Conservation (phyloP, 108 stramenopile genomes). For the Pseudonitzschia pungens region DNA sequence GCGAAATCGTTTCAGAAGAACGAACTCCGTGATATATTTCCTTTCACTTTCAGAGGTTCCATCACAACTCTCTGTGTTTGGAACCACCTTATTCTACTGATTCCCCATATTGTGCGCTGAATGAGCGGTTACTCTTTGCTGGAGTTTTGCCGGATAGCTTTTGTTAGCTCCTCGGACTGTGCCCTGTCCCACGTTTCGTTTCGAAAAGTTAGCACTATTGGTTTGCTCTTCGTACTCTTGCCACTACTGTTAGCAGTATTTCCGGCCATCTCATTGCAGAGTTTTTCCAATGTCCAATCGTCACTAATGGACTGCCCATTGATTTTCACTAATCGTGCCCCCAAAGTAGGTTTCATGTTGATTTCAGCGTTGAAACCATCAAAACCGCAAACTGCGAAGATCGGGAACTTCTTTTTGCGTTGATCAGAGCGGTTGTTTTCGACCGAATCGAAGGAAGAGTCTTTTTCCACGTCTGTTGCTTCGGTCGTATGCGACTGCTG, state of each 20-base stretch:
- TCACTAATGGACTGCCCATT: conserved; percentile 17
- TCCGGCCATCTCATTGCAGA: conserved; percentile 2
- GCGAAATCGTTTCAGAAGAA: no score
- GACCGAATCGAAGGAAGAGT: background rate
- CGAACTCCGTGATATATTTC: no score
- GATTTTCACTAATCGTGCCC: conserved; percentile 30
- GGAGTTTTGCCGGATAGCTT: conserved; percentile 3
- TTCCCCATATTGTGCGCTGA: background rate
- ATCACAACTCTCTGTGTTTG: no score
- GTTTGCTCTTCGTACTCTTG: background rate
- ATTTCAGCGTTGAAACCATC: conserved; percentile 32
- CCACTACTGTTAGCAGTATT: background rate
- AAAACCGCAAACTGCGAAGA: conserved; percentile 32
- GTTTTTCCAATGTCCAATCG: conserved; percentile 11
- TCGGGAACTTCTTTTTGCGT: background rate
- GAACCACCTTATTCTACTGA: no score
- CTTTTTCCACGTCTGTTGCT: background rate
- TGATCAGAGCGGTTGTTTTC: background rate
- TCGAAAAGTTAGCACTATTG: conserved; percentile 26
- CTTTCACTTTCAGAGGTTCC: no score
- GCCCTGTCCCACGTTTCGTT: conserved; percentile 24
- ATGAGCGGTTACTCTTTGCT: background rate
- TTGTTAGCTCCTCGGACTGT: conserved; percentile 15
- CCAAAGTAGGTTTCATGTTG: conserved; percentile 32
- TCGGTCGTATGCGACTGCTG: background rate